Evolutionary conservation across 768 basidiomycete genomes (phyloP).

Genomic region (Tylopilus intermedius): DNA sequence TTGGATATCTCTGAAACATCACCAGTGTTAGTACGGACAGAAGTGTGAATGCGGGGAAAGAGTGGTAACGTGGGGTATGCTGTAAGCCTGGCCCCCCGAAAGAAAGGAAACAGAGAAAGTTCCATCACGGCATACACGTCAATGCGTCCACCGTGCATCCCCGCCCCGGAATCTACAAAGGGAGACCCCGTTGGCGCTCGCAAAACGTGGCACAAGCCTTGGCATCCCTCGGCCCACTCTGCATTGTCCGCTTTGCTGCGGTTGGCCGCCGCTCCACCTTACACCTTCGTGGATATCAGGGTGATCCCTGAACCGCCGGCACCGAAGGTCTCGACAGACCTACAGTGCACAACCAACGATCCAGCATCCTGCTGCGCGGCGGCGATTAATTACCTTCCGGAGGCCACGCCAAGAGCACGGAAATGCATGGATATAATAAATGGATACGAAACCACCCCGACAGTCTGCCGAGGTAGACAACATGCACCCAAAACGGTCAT

Average conservation of each 20-base stretch:
- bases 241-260: background rate
- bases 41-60: slow-evolving; percentile 9
- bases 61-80: slow-evolving; percentile 3
- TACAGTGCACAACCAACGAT: background rate
- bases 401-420: background rate
- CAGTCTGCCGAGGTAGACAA: background rate
- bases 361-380: background rate
- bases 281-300: background rate
- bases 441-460: background rate
- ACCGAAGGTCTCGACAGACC: background rate
- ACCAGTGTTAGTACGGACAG: slow-evolving; percentile 14
- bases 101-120: background rate
- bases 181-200: too few species aligned
- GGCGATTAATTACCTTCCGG: slow-evolving; percentile 8
- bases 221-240: too few species aligned
- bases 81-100: background rate
- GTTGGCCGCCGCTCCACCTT: background rate
- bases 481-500: too few species aligned
- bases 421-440: background rate
- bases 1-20: slow-evolving; percentile 74
- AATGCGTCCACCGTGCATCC: background rate
- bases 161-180: too few species aligned
- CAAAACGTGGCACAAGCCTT: background rate
- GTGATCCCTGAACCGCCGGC: slow-evolving; percentile 3
- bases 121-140: background rate